Base-by-base conservation (phyloP, 208 protist genomes). In the Crithidia acanthocephali region DNA sequence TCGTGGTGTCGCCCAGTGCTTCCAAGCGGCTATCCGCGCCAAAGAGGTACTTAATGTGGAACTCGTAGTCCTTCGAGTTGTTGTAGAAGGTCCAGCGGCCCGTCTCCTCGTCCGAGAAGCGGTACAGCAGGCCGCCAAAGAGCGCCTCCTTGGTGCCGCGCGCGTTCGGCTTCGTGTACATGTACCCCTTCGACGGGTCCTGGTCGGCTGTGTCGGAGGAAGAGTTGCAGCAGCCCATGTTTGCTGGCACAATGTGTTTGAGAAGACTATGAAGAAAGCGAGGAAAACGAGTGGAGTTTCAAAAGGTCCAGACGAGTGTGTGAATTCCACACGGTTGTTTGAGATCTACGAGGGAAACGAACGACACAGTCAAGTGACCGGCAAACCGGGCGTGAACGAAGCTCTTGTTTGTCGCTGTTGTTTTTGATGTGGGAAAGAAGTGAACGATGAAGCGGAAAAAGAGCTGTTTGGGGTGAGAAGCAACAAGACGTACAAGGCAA, bases 51-150 rank as follows among this genome's bases (percentile, higher is more conserved):
- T 83, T 84, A 45, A 95, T 81, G 59, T 89, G 90, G 65, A 95
- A 95, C 61, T 95, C 83, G 63, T 95, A 95, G 63, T 95, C 90
- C 58, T 80, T 87, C 0, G 81, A 83, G 80, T 92, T 91, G 79
- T 84, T 92, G 81, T 80, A 91, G 69, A 95, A 92, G 23, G 74
- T 80, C 81, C 77, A 86, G 33, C 77, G 59, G 23, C 79, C 66
- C 40, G 53, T 67, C 18, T 66, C 28, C 48, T 77, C 66, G 53
- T 92, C 80, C 30, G 81, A 67, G 56, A 87, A 81, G 63, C 90
- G 86, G 70, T 89, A 89, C 45, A 95, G 79, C 3, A 95, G 80
- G 22, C 90, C 90, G 37, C 87, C 87, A 68, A 92, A 95, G 58
- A 95, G 85, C 20, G 72, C 72, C 58, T 87, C 63, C 40, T 81